Percentiles rank a stretch among this genome's conserved stretches.
These are phyloP conservation scores for Fraxinus platypoda DNA, from an alignment of 305 asterid genomes.

Conservation along the genomic window DNA sequence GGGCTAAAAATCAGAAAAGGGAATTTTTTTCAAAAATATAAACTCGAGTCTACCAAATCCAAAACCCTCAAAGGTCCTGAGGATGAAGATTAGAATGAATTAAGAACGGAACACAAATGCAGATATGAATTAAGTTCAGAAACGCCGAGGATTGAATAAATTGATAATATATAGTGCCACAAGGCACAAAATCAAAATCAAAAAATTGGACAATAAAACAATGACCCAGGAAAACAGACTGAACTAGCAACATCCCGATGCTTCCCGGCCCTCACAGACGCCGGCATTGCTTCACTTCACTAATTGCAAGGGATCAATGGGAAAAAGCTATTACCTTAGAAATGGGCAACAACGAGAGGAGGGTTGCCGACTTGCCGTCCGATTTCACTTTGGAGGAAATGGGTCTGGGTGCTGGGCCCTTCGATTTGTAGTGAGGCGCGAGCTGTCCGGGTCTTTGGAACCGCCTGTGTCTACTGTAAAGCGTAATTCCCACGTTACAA, in stretches of 20 bases:
- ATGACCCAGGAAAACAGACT: neutral
- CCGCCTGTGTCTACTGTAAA: neutral
- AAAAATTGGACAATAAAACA: neutral
- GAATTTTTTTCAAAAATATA: neutral
- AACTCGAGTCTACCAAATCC: neutral
- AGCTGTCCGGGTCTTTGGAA: neutral
- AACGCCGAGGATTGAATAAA: neutral
- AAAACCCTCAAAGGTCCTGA: neutral
- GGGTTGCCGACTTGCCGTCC: neutral
- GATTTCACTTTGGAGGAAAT: neutral
- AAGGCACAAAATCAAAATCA: neutral
- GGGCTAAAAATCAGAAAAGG: neutral
- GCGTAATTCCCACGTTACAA: neutral
- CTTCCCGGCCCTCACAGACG: slow-evolving; percentile 2
- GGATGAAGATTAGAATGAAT: neutral
- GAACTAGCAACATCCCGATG: neutral
- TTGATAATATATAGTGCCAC: neutral
- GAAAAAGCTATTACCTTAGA: neutral
- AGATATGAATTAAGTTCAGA: neutral
- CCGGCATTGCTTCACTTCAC: neutral
- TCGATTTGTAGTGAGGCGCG: neutral
- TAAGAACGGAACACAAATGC: neutral
- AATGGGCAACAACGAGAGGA: neutral
- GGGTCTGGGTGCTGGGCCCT: neutral
- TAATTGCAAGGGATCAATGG: neutral